phyloP scores from a whole-genome alignment of 164 flowering plant species.

The Vitis rupestris region DNA sequence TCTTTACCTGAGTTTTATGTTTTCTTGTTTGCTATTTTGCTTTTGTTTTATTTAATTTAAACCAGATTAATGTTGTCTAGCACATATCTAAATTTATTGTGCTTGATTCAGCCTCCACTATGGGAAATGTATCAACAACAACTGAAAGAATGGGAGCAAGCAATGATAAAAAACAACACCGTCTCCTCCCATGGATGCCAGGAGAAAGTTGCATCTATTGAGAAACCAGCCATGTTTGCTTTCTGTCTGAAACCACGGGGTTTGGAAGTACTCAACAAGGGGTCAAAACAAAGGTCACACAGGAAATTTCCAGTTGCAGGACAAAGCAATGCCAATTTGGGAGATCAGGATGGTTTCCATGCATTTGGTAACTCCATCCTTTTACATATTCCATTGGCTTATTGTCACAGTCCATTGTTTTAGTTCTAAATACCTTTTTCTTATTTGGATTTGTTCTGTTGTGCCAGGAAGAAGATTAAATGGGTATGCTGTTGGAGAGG shows the following conservation, averaged over 20 bases:
- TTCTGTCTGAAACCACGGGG: conserved; percentile 97
- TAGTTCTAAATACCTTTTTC: background rate
- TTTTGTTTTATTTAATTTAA: background rate
- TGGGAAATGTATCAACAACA: conserved; percentile 90
- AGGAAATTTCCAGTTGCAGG: conserved; percentile 55
- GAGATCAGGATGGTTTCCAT: conserved; percentile 61
- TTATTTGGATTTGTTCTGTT: conserved; percentile 2
- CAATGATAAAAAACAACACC: conserved; percentile 31
- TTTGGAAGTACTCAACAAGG: conserved; percentile 80
- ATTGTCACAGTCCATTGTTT: background rate
- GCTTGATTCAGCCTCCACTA: conserved; percentile 73
- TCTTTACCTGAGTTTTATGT: background rate
- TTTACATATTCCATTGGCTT: background rate
- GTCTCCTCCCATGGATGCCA: conserved; percentile 41
- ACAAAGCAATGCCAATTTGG: conserved; percentile 34
- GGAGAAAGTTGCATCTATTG: conserved; percentile 33
- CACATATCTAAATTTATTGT: conserved; percentile 11
- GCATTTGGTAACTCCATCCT: conserved; percentile 37
- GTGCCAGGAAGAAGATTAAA: conserved; percentile 65
- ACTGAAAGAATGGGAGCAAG: conserved; percentile 73
- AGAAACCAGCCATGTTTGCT: conserved; percentile 94
- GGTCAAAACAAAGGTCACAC: conserved; percentile 83
- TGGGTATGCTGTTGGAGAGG: conserved; percentile 56
- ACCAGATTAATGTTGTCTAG: background rate
- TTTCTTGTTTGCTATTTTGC: background rate